Conservation (phyloP, 331 rosid species). For the Rosa hybrid region DNA sequence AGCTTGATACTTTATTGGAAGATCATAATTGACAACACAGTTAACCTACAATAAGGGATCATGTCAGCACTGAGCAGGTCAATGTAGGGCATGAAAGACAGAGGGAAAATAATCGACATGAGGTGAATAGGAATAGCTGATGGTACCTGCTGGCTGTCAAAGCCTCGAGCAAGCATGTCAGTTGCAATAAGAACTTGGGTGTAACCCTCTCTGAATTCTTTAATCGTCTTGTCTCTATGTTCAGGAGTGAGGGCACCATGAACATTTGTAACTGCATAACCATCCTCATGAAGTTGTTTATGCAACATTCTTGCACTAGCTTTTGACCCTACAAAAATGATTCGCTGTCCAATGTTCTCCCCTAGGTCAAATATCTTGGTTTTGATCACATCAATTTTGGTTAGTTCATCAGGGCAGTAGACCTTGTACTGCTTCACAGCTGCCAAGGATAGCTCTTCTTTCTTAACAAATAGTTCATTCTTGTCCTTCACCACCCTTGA, state of each 20-base stretch:
- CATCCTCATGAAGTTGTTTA: slow-evolving; percentile 46
- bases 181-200: slow-evolving; percentile 77
- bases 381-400: slow-evolving; percentile 50
- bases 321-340: slow-evolving; percentile 64
- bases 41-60: slow-evolving; percentile 45
- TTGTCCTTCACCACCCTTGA: slow-evolving; percentile 40
- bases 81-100: background rate
- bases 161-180: slow-evolving; percentile 70
- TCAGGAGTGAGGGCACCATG: slow-evolving; percentile 53
- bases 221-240: slow-evolving; percentile 65
- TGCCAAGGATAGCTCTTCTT: slow-evolving; percentile 65
- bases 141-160: slow-evolving; percentile 34
- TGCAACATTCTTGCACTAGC: slow-evolving; percentile 57
- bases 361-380: slow-evolving; percentile 59
- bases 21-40: slow-evolving; percentile 79
- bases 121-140: background rate
- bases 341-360: slow-evolving; percentile 66
- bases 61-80: background rate
- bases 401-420: slow-evolving; percentile 47
- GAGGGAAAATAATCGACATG: background rate
- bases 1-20: slow-evolving; percentile 44
- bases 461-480: slow-evolving; percentile 55
- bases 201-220: slow-evolving; percentile 67
- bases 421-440: slow-evolving; percentile 71
- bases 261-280: slow-evolving; percentile 63